Conservation (phyloP, 2,329 filamentous ascomycete species). For the Penicillium frequentans region DNA sequence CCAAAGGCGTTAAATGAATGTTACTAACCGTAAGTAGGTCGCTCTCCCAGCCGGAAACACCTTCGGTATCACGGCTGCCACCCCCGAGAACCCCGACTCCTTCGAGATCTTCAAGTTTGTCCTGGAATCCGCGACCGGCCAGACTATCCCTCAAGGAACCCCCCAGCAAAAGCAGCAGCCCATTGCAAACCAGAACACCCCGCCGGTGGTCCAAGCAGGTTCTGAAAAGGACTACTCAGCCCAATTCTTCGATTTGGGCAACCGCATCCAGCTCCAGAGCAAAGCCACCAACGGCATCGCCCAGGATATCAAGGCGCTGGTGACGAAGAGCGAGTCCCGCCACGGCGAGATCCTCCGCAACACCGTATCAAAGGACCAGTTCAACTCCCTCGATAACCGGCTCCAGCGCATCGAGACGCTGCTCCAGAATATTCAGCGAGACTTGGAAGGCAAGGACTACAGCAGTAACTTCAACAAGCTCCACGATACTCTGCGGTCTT, state of each 20-base stretch:
- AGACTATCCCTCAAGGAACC: slow-evolving; percentile 16
- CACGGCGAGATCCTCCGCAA: slow-evolving; percentile 51
- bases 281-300: slow-evolving; percentile 58
- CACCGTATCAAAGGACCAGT: slow-evolving; percentile 37
- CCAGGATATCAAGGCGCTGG: slow-evolving; percentile 54
- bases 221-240: slow-evolving; percentile 32
- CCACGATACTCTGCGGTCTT: slow-evolving; percentile 54
- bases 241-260: slow-evolving; percentile 83
- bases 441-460: slow-evolving; percentile 60
- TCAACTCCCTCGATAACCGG: slow-evolving; percentile 45
- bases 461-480: slow-evolving; percentile 54
- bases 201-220: slow-evolving; percentile 30
- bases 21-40: slow-evolving; percentile 50
- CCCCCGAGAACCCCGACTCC: slow-evolving; percentile 87
- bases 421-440: slow-evolving; percentile 52
- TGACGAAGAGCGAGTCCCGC: slow-evolving; percentile 53
- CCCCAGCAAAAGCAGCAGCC: slow-evolving; percentile 24
- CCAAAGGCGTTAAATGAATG: background rate
- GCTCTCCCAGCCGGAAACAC: slow-evolving; percentile 76
- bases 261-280: slow-evolving; percentile 68
- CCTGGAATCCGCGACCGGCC: slow-evolving; percentile 57
- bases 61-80: slow-evolving; percentile 84
- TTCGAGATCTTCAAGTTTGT: slow-evolving; percentile 91
- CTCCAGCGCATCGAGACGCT: slow-evolving; percentile 56
- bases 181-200: slow-evolving; percentile 21